Percentiles rank a stretch among this genome's conserved stretches.
Evolutionary conservation across 176 grass and related monocot species (phyloP).

Genomic region (Hordeum vulgare): DNA sequence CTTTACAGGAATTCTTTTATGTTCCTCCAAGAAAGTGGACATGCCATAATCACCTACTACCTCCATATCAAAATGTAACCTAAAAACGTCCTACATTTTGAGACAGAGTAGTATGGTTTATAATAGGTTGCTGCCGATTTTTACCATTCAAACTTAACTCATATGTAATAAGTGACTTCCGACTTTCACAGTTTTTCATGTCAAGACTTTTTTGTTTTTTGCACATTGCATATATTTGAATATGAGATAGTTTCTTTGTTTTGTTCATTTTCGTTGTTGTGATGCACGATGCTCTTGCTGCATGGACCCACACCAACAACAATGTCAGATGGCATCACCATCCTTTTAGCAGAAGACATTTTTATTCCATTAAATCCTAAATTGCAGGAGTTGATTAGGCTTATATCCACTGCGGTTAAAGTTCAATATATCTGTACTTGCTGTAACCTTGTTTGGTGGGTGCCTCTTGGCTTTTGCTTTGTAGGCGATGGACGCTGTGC

Average conservation of each 20-base stretch:
- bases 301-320: not conserved
- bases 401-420: not conserved
- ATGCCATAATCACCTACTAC: not conserved
- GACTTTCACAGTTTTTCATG: not conserved
- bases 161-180: not conserved
- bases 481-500: slow-evolving; percentile 60
- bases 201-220: not conserved
- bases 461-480: slow-evolving; percentile 10
- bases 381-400: not conserved
- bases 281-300: not conserved
- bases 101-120: too few relatives aligned
- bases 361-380: not conserved
- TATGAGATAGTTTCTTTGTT: not conserved
- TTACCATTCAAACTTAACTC: not conserved
- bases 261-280: not conserved
- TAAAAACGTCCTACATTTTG: too few relatives aligned
- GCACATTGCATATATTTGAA: not conserved
- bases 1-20: not conserved
- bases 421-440: not conserved
- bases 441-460: not conserved
- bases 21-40: not conserved
- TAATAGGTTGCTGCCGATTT: not conserved
- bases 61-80: too few relatives aligned
- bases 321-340: not conserved
- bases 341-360: not conserved